These are phyloP conservation scores for Neofusicoccum sp. DNA, from an alignment of 2,329 filamentous ascomycete species.

Conservation along the genomic window DNA sequence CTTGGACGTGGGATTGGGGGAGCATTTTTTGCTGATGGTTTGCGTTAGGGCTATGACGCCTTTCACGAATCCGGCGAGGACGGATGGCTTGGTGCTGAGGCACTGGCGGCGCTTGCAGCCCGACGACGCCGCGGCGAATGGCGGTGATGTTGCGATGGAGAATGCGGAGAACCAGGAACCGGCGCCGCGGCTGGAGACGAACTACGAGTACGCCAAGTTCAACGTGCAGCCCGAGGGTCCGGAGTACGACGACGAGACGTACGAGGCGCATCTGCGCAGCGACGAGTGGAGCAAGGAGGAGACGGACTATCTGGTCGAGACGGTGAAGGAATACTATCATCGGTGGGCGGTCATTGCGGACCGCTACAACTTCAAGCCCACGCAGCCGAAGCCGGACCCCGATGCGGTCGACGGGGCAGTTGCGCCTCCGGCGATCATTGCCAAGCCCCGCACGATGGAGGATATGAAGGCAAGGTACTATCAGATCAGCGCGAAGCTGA, in stretches of 20 bases:
- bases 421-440: slow-evolving; percentile 35
- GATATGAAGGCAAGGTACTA: slow-evolving; percentile 93
- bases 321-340: slow-evolving; percentile 76
- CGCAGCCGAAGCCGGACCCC: slow-evolving; percentile 2
- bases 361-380: slow-evolving; percentile 73
- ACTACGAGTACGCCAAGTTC: slow-evolving; percentile 75
- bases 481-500: slow-evolving; percentile 62
- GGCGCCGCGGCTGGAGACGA: slow-evolving; percentile 42
- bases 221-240: slow-evolving; percentile 78
- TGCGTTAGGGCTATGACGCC: slow-evolving; percentile 40
- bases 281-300: slow-evolving; percentile 87
- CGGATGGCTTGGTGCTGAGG: slow-evolving; percentile 67
- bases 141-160: slow-evolving; percentile 26
- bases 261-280: slow-evolving; percentile 69
- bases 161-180: slow-evolving; percentile 20
- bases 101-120: slow-evolving; percentile 72
- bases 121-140: background rate
- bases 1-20: too few species aligned
- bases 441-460: slow-evolving; percentile 71
- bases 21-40: background rate
- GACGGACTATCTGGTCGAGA: slow-evolving; percentile 81
- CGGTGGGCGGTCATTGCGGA: slow-evolving; percentile 92
- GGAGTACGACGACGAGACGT: slow-evolving; percentile 83
- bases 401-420: slow-evolving; percentile 20
- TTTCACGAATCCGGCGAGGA: slow-evolving; percentile 76